phyloP scores from a whole-genome alignment of 106 monocot genomes.

The Dendrobium huoshanense region DNA sequence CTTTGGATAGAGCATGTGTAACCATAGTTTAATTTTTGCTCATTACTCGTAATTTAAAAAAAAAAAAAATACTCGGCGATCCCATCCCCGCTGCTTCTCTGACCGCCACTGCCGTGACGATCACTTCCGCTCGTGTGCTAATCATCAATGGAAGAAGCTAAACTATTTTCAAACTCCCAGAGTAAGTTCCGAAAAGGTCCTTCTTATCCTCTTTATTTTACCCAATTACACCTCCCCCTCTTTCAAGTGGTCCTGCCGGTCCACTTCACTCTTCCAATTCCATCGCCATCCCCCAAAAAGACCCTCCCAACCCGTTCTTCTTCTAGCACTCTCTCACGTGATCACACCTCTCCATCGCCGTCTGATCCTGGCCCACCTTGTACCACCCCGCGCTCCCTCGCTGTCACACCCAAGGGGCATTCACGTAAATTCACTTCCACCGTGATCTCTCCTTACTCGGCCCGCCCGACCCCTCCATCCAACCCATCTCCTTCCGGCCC shows the following conservation, averaged over 20 bases:
- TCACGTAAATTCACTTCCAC: background rate
- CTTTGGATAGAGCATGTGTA: no score
- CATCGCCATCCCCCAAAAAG: conserved; percentile 5
- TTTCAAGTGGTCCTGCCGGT: conserved; percentile 2
- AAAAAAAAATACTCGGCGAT: no score
- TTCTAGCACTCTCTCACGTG: conserved; percentile 9
- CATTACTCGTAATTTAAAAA: no score
- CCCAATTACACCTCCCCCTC: background rate
- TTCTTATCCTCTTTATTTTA: background rate
- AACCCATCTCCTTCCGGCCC: conserved; percentile 1
- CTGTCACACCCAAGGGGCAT: conserved; percentile 1
- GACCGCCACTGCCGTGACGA: no score
- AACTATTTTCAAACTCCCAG: background rate
- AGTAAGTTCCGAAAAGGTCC: background rate
- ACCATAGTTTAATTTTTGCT: no score
- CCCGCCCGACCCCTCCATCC: background rate
- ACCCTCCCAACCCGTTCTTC: background rate
- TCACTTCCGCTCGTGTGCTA: no score
- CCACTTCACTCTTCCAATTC: conserved; percentile 5
- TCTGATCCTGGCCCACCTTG: background rate
- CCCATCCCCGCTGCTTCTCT: no score
- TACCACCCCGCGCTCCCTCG: background rate
- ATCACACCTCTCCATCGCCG: conserved; percentile 1
- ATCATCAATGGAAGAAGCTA: no score
- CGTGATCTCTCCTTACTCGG: background rate